Percentiles rank a stretch among this genome's conserved stretches.
These are phyloP conservation scores for apple (Malus domestica) DNA, from an alignment of 306 rosid species.

Conservation along the genomic window DNA sequence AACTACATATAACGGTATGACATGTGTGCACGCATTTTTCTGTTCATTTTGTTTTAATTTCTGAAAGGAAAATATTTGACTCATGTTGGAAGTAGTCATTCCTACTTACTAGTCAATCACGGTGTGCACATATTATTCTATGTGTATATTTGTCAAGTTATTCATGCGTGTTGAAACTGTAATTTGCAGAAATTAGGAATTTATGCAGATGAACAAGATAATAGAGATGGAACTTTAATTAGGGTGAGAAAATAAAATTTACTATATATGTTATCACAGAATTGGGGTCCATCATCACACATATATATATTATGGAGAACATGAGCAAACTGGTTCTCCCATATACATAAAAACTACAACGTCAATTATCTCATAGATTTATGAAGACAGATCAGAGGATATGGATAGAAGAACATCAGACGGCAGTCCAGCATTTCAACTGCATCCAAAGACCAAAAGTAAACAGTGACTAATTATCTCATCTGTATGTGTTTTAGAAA, in stretches of 20 bases:
- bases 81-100: not conserved
- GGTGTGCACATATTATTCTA: not conserved
- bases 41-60: no score
- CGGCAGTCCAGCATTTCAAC: slow-evolving; percentile 13
- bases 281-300: not conserved
- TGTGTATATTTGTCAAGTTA: not conserved
- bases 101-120: not conserved
- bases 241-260: not conserved
- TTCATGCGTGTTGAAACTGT: not conserved
- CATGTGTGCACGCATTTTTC: not conserved
- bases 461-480: not conserved
- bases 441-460: slow-evolving; percentile 7
- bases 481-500: not conserved
- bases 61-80: no score
- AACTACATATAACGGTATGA: no score
- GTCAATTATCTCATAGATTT: not conserved
- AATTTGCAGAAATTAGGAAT: not conserved
- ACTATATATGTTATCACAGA: not conserved
- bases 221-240: not conserved
- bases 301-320: not conserved
- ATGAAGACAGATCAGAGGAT: not conserved
- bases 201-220: not conserved
- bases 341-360: not conserved
- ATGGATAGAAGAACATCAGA: not conserved
- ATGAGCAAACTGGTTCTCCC: not conserved